phyloP scores from a whole-genome alignment of 139 green algal species.

The Picochlorum sp. region DNA sequence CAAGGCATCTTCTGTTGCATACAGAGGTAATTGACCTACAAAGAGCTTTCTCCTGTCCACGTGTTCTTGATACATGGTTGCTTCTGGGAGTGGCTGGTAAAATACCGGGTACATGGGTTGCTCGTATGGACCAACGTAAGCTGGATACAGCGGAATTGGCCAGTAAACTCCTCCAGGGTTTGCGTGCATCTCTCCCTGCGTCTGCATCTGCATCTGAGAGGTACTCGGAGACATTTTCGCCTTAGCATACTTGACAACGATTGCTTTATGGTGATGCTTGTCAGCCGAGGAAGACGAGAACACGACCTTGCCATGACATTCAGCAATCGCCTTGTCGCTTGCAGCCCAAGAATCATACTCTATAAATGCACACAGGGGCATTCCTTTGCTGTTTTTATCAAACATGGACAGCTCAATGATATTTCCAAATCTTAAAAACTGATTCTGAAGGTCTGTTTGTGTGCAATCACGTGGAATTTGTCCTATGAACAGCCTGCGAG shows the following conservation, averaged over 20 bases:
- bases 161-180: too few species aligned
- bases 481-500: background rate
- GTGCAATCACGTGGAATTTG: background rate
- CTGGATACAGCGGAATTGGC: too few species aligned
- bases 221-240: background rate
- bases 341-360: background rate
- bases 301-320: background rate
- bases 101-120: background rate
- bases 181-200: too few species aligned
- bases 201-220: too few species aligned
- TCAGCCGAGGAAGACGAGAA: background rate
- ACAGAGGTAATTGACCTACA: slow-evolving; percentile 68
- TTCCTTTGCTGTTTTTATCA: background rate
- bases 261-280: background rate
- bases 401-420: background rate
- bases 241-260: background rate
- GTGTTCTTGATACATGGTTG: slow-evolving; percentile 12
- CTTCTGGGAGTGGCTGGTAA: background rate
- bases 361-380: background rate
- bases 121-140: background rate
- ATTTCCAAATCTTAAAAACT: too few species aligned
- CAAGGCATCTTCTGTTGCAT: slow-evolving; percentile 48
- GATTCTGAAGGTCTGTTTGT: too few species aligned
- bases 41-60: slow-evolving; percentile 83
- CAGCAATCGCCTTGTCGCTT: background rate